Base-by-base conservation (phyloP, 1,284 basidiomycete species). In the Heterobasidion annosum region DNA sequence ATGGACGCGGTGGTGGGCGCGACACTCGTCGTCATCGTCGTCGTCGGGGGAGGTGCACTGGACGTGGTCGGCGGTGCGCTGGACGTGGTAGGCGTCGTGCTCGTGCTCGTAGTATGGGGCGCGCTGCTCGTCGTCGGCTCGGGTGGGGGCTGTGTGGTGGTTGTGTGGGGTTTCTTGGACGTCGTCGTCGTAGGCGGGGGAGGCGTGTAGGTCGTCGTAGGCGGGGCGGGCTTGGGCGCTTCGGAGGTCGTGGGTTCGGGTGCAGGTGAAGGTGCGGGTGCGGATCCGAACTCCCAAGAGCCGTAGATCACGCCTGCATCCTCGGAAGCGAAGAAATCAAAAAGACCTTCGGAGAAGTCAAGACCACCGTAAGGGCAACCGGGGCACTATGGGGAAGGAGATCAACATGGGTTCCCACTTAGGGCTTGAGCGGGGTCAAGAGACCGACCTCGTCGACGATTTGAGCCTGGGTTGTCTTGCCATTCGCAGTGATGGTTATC, bases 321-420 rank as follows among this genome's bases (percentile, higher is more conserved):
- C 56, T 71, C 63, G 32, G 64, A n/a, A 0, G 76, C 77, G 57
- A 88, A 85, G 69, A 70, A 77, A 2, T 63, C 51, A 73, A 97
- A 97, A 46, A 97, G 79, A 52, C 83, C 77, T 12, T 69, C 66
- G 25, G 88, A 88, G 57, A 95, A 75, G 73, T 97, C 93, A 55
- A 97, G 80, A 44, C 79, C 89, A 40, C 79, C 83, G 47, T 67
- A 77, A 2, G 82, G 80, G 66, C 91, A 93, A 34, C 78, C 82
- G 52, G 79, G 79, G 67, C 89, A 92, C 80, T 88, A 50, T 12
- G 18, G 35, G 10, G 51, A 53, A 10, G 52, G n/a, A n/a, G 34
- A 25, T 25, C 25, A 25, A 25, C 25, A 25, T 25, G 25, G 25
- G 5, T 25, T 25, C 3, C 25, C 25, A 25, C 4, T 25, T 25